Conservation (phyloP, 2,329 filamentous ascomycete genomes). For the Aspergillus pseudotamarii region DNA sequence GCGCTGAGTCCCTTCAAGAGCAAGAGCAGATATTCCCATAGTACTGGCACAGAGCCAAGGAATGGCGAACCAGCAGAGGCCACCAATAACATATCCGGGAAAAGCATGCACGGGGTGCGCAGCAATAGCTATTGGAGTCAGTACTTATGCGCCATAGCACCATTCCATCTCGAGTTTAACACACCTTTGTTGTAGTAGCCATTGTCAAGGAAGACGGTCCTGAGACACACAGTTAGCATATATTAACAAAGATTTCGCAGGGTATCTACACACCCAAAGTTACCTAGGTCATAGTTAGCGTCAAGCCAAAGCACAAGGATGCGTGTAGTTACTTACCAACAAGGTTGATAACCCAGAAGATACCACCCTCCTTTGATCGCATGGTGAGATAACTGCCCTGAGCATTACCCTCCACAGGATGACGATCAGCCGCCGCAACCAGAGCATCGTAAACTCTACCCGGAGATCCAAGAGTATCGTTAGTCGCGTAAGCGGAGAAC, state of each 20-base stretch:
- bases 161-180: not conserved
- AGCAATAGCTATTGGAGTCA: constrained; percentile 66
- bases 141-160: not conserved
- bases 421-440: constrained; percentile 65
- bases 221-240: constrained; percentile 27
- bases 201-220: constrained; percentile 82
- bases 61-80: constrained; percentile 88
- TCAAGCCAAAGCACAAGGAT: not conserved
- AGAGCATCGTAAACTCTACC: constrained; percentile 77
- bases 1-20: constrained; percentile 74
- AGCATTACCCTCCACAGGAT: constrained; percentile 79
- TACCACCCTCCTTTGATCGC: constrained; percentile 75
- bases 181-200: constrained; percentile 79
- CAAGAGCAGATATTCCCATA: constrained; percentile 79
- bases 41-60: constrained; percentile 88
- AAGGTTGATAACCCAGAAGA: constrained; percentile 91
- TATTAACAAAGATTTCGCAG: not conserved
- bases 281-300: constrained; percentile 22
- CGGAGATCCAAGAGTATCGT: constrained; percentile 72
- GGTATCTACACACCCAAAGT: constrained; percentile 31
- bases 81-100: constrained; percentile 84
- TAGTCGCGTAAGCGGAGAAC: constrained; percentile 78
- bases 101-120: constrained; percentile 82
- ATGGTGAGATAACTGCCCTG: constrained; percentile 86
- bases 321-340: constrained; percentile 71